A percentile compares a stretch with the other conserved stretches of the same genome.
Conservation (phyloP, 129 eudicot genomes). For the Arctium lappa region DNA sequence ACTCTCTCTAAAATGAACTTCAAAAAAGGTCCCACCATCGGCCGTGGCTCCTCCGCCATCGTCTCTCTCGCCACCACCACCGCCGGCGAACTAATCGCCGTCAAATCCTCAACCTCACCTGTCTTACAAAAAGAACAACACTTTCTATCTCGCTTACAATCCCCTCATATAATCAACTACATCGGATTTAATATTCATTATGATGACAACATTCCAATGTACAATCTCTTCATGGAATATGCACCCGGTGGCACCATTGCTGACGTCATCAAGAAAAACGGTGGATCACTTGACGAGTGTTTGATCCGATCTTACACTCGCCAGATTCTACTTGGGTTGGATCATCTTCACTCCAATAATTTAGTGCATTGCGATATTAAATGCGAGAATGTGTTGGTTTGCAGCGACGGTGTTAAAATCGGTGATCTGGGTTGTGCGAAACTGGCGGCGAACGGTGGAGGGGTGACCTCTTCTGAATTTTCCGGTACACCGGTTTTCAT, state of each 20-base stretch:
- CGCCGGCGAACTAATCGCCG: conserved; percentile 62
- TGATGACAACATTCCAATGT: conserved; percentile 25
- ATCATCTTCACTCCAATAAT: conserved; percentile 57
- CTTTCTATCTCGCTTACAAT: conserved; percentile 49
- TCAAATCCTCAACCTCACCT: conserved; percentile 51
- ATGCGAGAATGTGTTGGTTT: conserved; percentile 53
- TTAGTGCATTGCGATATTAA: conserved; percentile 81
- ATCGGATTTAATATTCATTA: conserved; percentile 41
- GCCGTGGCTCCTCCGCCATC: conserved; percentile 76
- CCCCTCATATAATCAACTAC: conserved; percentile 48
- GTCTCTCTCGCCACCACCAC: conserved; percentile 65
- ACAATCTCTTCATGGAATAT: conserved; percentile 71
- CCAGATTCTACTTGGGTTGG: conserved; percentile 58
- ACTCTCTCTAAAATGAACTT: conserved; percentile 45
- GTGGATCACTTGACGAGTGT: conserved; percentile 52
- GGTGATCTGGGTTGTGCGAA: conserved; percentile 77
- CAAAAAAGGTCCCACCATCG: conserved; percentile 61
- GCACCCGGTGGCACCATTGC: conserved; percentile 52
- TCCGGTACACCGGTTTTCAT: conserved; percentile 83
- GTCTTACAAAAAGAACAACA: conserved; percentile 45
- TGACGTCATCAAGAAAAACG: conserved; percentile 49
- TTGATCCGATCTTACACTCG: conserved; percentile 39
- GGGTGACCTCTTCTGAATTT: conserved; percentile 16
- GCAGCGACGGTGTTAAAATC: conserved; percentile 47
- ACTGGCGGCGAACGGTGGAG: conserved; percentile 19